Evolutionary conservation across 2,329 filamentous ascomycete genomes (phyloP).

Genomic region (Exophiala alcalophila): DNA sequence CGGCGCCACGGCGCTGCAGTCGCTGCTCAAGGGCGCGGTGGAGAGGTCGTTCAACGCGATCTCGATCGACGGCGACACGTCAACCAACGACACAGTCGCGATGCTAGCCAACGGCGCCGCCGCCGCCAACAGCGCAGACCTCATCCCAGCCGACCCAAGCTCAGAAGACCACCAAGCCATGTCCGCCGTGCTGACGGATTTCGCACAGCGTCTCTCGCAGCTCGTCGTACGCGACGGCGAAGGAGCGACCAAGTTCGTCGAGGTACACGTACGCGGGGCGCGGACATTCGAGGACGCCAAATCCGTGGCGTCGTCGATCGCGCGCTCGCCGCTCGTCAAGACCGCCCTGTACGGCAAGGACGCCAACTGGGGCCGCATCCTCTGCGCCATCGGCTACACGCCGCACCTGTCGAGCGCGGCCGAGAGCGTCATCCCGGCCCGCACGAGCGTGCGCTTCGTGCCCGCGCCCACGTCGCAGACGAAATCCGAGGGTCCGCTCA

Average conservation of each 20-base stretch:
- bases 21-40: constrained; percentile 69
- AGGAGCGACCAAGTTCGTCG: constrained; percentile 97
- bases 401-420: constrained; percentile 32
- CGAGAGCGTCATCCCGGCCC: constrained; percentile 48
- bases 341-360: constrained; percentile 96
- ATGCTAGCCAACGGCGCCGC: constrained; percentile 94
- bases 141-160: constrained; percentile 43
- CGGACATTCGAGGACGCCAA: constrained; percentile 68
- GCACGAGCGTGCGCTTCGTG: constrained; percentile 60
- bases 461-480: constrained; percentile 54
- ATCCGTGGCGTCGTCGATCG: constrained; percentile 81
- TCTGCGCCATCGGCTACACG: constrained; percentile 85
- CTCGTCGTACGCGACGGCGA: constrained; percentile 95
- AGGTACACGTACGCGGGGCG: constrained; percentile 76
- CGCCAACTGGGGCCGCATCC: constrained; percentile 96
- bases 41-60: constrained; percentile 93
- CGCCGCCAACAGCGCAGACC: constrained; percentile 47
- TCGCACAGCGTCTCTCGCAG: constrained; percentile 81
- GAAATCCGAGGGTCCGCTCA: constrained; percentile 43
- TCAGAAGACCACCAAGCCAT: constrained; percentile 66
- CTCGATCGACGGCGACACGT: constrained; percentile 94
- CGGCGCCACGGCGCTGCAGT: constrained; percentile 62
- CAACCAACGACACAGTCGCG: constrained; percentile 93
- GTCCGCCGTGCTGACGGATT: constrained; percentile 66
- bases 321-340: constrained; percentile 89